phyloP scores from a whole-genome alignment of 345 rosid genomes.

The Hibiscus trionum region DNA sequence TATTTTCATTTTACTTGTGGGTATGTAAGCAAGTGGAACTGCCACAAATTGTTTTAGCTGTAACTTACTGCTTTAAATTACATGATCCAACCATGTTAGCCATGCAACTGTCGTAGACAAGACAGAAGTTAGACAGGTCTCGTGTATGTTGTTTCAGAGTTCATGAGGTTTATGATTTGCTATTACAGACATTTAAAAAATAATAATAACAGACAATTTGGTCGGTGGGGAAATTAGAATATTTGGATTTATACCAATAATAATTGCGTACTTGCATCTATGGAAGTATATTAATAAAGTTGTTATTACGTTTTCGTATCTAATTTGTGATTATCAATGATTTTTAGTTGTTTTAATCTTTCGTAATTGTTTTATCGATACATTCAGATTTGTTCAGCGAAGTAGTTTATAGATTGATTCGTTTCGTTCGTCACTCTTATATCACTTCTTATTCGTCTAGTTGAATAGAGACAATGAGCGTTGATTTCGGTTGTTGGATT shows the following conservation, averaged over 20 bases:
- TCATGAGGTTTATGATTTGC: neutral
- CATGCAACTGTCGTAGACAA: neutral
- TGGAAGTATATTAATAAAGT: neutral
- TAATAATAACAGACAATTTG: too few relatives aligned
- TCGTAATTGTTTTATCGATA: too few relatives aligned
- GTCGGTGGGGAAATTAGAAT: neutral
- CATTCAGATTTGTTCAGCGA: too few relatives aligned
- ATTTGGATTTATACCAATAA: neutral
- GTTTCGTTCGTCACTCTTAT: too few relatives aligned
- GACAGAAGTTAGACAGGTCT: neutral
- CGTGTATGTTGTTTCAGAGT: neutral
- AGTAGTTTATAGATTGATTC: too few relatives aligned
- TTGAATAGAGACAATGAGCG: too few relatives aligned
- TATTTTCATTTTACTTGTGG: neutral
- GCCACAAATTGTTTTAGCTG: neutral
- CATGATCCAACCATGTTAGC: neutral
- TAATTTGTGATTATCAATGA: too few relatives aligned
- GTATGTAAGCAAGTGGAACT: neutral
- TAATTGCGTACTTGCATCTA: neutral
- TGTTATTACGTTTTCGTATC: too few relatives aligned
- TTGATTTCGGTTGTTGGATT: too few relatives aligned
- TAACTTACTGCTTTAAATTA: neutral
- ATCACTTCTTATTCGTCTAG: too few relatives aligned
- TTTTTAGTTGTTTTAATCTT: too few relatives aligned
- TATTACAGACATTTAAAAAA: neutral